A percentile compares a stretch with the other conserved stretches of the same genome.
These are phyloP conservation scores for Ophiosphaerella narmari DNA, from an alignment of 2,329 filamentous ascomycete species.

Conservation along the genomic window DNA sequence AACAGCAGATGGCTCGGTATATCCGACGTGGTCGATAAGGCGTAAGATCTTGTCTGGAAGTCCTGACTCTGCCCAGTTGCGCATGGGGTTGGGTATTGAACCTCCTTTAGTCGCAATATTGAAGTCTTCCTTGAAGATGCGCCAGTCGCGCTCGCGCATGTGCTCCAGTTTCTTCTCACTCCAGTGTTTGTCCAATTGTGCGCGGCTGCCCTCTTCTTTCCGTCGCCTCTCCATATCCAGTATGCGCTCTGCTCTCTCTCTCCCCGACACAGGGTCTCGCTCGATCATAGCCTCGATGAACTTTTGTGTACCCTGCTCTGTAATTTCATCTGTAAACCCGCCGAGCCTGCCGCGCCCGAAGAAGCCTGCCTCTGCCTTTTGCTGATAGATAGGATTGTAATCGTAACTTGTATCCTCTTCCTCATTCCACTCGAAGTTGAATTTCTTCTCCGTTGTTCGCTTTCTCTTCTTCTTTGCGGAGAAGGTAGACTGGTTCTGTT, in stretches of 20 bases:
- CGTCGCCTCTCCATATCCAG: conserved; percentile 83
- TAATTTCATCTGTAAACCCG: conserved; percentile 66
- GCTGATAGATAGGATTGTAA: conserved; percentile 80
- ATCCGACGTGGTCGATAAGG: conserved; percentile 83
- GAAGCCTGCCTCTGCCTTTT: conserved; percentile 69
- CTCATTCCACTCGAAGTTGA: conserved; percentile 97
- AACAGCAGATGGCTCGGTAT: conserved; percentile 88
- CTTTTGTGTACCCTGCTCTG: conserved; percentile 56
- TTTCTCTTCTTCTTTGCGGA: conserved; percentile 95
- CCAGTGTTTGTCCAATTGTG: conserved; percentile 90
- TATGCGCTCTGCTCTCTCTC: conserved; percentile 75
- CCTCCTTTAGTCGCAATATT: conserved; percentile 95
- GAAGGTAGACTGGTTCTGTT: conserved; percentile 84
- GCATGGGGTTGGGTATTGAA: conserved; percentile 92
- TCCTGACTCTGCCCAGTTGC: conserved; percentile 84
- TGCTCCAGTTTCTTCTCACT: conserved; percentile 88
- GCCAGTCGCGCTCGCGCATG: conserved; percentile 98
- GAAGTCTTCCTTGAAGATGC: conserved; percentile 99
- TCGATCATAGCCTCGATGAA: conserved; percentile 73
- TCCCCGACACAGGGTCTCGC: conserved; percentile 76
- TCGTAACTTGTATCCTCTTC: conserved; percentile 89
- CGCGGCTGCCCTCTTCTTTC: conserved; percentile 72
- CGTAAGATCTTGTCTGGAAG: conserved; percentile 78
- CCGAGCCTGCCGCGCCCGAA: conserved; percentile 70
- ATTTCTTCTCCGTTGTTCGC: conserved; percentile 92